These are phyloP conservation scores for Cyberlindnera suaveolens DNA, from an alignment of 805 yeast species.

Conservation along the genomic window DNA sequence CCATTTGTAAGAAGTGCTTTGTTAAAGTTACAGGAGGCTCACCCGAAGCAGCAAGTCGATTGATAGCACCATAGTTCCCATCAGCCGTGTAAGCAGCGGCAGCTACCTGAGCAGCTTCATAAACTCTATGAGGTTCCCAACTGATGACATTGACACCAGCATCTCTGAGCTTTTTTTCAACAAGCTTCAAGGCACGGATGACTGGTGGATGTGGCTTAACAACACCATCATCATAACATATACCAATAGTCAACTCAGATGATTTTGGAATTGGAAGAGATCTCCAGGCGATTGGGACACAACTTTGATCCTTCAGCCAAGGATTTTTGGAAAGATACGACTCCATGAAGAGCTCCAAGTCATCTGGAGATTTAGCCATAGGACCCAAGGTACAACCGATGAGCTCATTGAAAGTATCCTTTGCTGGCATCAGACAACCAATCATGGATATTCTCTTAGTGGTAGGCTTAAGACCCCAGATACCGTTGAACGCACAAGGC, in stretches of 20 bases:
- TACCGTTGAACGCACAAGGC: conserved; percentile 59
- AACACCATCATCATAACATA: conserved; percentile 54
- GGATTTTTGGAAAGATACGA: conserved; percentile 42
- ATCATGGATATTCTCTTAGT: conserved; percentile 41
- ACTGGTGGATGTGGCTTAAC: conserved; percentile 65
- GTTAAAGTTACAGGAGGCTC: conserved; percentile 63
- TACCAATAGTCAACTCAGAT: conserved; percentile 45
- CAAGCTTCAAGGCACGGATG: conserved; percentile 44
- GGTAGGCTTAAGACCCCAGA: conserved; percentile 55
- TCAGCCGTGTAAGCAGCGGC: conserved; percentile 52
- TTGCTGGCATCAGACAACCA: conserved; percentile 8
- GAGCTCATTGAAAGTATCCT: conserved; percentile 36
- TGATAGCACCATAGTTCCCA: conserved; percentile 54
- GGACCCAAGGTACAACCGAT: conserved; percentile 65
- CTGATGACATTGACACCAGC: conserved; percentile 53
- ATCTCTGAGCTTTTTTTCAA: conserved; percentile 43
- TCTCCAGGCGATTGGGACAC: conserved; percentile 32
- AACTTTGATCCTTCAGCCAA: conserved; percentile 40
- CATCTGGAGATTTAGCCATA: conserved; percentile 54
- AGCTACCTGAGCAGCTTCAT: conserved; percentile 53
- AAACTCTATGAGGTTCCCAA: conserved; percentile 49
- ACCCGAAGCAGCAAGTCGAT: conserved; percentile 49
- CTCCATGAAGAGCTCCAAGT: conserved; percentile 64
- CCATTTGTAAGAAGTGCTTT: conserved; percentile 51
- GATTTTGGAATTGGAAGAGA: conserved; percentile 30